Base-by-base conservation (phyloP, 768 basidiomycete species). In the Sarcodon aspratus region DNA sequence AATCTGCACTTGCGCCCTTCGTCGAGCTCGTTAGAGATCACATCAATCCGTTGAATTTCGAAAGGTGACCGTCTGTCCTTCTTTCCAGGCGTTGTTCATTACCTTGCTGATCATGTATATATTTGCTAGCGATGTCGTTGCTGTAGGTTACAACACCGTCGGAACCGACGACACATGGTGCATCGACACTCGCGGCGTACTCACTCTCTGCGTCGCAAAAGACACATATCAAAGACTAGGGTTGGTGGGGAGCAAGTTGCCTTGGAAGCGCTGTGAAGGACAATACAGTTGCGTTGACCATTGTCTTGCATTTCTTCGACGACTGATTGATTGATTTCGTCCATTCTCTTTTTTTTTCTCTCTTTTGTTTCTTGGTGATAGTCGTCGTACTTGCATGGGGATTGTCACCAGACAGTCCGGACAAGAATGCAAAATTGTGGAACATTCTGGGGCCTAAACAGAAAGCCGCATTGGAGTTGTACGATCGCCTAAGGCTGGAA, bases 91-190 rank as follows among this genome's bases (percentile, higher is more conserved):
- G 45, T 33, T 40, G 32, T 12, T 7, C 32, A 46, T 17, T 31
- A 31, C 31, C 47, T 32, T 15, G 37, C 37, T 36, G 2, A 36
- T 44, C 44, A 36, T 17, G 38, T 47, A 18, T 27, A 8, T 43
- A 10, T n/a, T 15, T 6, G 33, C n/a, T 13, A 60, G 59, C 17
- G 47, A 53, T 17, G 35, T 61, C 3, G 11, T 54, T 7, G 60
- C 56, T 2, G 7, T 54, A 3, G 58, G 58, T 9, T 21, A 52
- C 8, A 47, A 57, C 0, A 49, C 50, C 9, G 21, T 50, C 12
- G 48, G 47, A 7, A 54, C 58, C 6, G 74, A 79, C 32, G 82
- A 85, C 51, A 70, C 69, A 2, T 88, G 86, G 85, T 83, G 80
- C 56, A 67, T 85, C 48, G 83, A 86, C 55, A 67, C 71, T 2